A percentile compares a stretch with the other conserved stretches of the same genome.
phyloP scores from a whole-genome alignment of 441 rosid species.

The Populus hybrid region DNA sequence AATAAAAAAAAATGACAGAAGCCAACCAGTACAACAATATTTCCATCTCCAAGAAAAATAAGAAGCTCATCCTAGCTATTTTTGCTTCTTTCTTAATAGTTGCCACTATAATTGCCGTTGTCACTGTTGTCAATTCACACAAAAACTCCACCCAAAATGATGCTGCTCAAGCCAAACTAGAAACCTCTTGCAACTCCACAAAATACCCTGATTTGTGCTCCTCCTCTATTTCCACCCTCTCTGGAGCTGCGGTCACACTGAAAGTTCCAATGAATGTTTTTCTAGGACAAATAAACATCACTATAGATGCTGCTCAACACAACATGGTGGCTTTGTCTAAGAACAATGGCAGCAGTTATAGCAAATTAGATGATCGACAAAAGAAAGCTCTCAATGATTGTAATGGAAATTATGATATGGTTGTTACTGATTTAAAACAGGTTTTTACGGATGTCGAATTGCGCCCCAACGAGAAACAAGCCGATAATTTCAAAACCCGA shows the following conservation, averaged over 20 bases:
- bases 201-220: slow-evolving; percentile 57
- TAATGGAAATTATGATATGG: slow-evolving; percentile 52
- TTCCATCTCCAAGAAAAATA: slow-evolving; percentile 15
- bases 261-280: neutral
- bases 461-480: slow-evolving; percentile 38
- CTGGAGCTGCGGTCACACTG: too few relatives aligned
- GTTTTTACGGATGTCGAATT: slow-evolving; percentile 42
- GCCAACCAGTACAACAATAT: neutral
- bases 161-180: slow-evolving; percentile 25
- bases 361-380: too few relatives aligned
- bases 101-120: slow-evolving; percentile 13
- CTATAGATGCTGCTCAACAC: slow-evolving; percentile 43
- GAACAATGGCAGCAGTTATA: too few relatives aligned
- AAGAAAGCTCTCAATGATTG: slow-evolving; percentile 83
- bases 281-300: slow-evolving; percentile 54
- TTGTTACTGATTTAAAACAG: slow-evolving; percentile 54
- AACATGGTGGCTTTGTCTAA: too few relatives aligned
- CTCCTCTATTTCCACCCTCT: slow-evolving; percentile 21
- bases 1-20: slow-evolving; percentile 3
- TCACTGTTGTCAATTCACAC: slow-evolving; percentile 30
- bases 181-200: slow-evolving; percentile 53
- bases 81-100: slow-evolving; percentile 20
- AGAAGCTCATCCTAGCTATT: slow-evolving; percentile 11
- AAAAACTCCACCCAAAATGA: slow-evolving; percentile 11
- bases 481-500: slow-evolving; percentile 58